Evolutionary conservation across 176 grass and related monocot genomes (phyloP).

Genomic region (Echinochloa phyllopogon): DNA sequence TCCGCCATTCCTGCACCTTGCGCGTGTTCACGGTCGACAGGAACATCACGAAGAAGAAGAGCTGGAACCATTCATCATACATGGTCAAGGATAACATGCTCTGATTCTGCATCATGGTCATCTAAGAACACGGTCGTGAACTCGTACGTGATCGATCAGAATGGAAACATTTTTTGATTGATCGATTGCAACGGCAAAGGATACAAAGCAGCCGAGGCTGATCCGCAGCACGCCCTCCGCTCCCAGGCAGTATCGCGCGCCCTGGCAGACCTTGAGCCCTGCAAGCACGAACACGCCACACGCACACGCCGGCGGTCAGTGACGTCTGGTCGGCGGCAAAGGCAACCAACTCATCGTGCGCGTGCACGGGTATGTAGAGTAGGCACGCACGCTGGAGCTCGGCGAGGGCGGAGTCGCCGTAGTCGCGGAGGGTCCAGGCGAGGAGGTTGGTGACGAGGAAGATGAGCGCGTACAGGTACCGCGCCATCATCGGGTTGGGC

Average conservation of each 20-base stretch:
- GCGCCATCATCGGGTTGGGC: slow-evolving; percentile 80
- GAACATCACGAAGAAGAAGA: slow-evolving; percentile 99
- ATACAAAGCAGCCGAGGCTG: slow-evolving; percentile 97
- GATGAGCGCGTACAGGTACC: slow-evolving; percentile 87
- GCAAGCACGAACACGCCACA: background rate
- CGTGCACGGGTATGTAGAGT: fast-evolving
- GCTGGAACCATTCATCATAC: slow-evolving; percentile 16
- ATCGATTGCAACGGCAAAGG: slow-evolving; percentile 24
- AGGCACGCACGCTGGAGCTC: slow-evolving; percentile 67
- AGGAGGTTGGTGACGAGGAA: slow-evolving; percentile 86
- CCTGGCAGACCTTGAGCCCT: slow-evolving; percentile 68
- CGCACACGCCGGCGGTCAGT: background rate
- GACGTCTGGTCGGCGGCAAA: background rate
- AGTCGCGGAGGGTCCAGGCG: slow-evolving; percentile 93
- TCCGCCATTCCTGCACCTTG: slow-evolving; percentile 73
- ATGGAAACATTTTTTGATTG: background rate
- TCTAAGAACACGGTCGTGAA: background rate
- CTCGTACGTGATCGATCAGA: too few species aligned
- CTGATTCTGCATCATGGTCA: too few species aligned
- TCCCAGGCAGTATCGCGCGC: slow-evolving; percentile 69
- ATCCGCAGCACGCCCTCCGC: slow-evolving; percentile 89
- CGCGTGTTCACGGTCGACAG: slow-evolving; percentile 67
- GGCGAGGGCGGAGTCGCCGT: slow-evolving; percentile 62
- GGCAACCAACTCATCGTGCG: too few species aligned
- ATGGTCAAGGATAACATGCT: slow-evolving; percentile 33